Base-by-base conservation (phyloP, 2,329 filamentous ascomycete genomes). In the Apiospora phragmitis region DNA sequence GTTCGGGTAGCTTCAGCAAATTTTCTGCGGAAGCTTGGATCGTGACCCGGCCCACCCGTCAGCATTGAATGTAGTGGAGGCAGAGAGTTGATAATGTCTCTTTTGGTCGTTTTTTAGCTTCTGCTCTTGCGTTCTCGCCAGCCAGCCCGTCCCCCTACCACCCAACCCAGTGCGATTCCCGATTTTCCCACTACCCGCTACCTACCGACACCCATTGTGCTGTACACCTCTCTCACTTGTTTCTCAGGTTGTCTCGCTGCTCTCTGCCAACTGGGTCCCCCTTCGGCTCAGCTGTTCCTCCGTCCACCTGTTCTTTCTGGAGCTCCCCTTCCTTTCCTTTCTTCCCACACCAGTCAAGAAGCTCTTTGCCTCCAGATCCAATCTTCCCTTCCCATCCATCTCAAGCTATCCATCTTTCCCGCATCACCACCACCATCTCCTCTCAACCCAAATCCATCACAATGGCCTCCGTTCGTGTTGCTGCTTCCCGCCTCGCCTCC, bases 401-500 rank as follows among this genome's bases (percentile, higher is more conserved):
- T 77, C 77, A 77, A 35, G 55, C 55, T 62, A 62, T 35, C 76
- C 77, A 79, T 79, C 76, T 78, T 76, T 76, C 76, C 77, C 76
- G 76, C 76, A 79, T 77, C 76, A 62, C 55, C 55, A 62, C 55
- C 55, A 62, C 51, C 78, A 79, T 83, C 83, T 83, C 81, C 81
- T 80, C 81, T 80, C 82, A 81, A 80, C 77, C 76, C 78, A 71
- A 69, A 73, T 75, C 76, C 73, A 85, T 84, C 86, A 89, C 89
- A 93, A 94, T 94, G 92, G 91, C 92, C 84, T 88, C 90, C 84
- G 86, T 90, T 84, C 92, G 92, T 86, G 88, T 94, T 84, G 88
- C 93, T 86, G 90, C 92, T 83, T 91, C 91, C 81, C 90, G 92
- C 85, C 88, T 94, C 87, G 91, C 92, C 85, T 88, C 90, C 82